phyloP scores from a whole-genome alignment of 495 filamentous ascomycete species.

The Astrocystis sublimbata region DNA sequence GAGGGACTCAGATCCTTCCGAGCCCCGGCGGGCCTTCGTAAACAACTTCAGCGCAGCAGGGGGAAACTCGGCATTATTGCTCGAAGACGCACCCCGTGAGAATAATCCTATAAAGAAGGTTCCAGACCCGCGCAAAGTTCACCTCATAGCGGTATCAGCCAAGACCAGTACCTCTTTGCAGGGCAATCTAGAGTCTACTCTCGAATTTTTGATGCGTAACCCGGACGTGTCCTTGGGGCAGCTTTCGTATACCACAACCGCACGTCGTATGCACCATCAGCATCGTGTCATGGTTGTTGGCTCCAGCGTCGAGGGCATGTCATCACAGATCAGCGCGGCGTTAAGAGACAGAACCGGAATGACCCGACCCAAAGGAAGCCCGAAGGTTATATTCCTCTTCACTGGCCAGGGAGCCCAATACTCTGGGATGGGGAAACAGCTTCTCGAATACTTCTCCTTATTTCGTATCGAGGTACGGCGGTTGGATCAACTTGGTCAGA shows the following conservation, averaged over 20 bases:
- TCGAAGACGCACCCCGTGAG: conserved; percentile 54
- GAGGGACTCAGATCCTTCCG: conserved; percentile 12
- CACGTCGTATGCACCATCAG: conserved; percentile 66
- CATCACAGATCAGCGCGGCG: conserved; percentile 19
- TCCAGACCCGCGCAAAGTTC: conserved; percentile 14
- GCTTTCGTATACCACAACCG: conserved; percentile 72
- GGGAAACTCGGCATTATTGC: conserved; percentile 52
- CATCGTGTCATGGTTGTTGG: conserved; percentile 57
- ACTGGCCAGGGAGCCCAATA: conserved; percentile 58
- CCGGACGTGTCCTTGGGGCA: conserved; percentile 29
- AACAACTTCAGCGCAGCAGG: conserved; percentile 58
- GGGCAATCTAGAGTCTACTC: conserved; percentile 31
- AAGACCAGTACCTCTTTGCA: conserved; percentile 37
- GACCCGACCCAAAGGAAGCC: conserved; percentile 21
- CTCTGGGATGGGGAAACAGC: conserved; percentile 57
- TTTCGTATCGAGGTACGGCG: neutral
- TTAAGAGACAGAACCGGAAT: conserved; percentile 19
- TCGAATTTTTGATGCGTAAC: conserved; percentile 45
- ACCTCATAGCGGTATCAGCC: conserved; percentile 51
- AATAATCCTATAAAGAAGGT: neutral
- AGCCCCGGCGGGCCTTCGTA: conserved; percentile 43
- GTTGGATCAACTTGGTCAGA: neutral
- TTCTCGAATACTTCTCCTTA: neutral
- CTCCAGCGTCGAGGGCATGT: conserved; percentile 33
- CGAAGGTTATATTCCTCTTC: conserved; percentile 52